Percentiles rank a stretch among this genome's conserved stretches.
Conservation (phyloP, 108 stramenopile species). For the Cyclotella choctawhatcheeana region DNA sequence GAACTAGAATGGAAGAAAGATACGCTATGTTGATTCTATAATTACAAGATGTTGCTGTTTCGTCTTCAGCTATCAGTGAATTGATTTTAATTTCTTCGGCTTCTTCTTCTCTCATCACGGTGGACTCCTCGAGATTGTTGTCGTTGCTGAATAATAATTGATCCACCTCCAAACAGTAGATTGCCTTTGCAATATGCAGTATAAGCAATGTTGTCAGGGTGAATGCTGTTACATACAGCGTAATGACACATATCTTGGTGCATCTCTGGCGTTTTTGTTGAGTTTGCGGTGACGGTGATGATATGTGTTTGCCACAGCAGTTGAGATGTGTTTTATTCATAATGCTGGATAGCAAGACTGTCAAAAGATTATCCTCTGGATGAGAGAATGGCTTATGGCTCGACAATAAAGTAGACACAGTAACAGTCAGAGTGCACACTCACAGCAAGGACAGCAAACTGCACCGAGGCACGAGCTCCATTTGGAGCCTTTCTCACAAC, state of each 20-base stretch:
- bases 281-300: background rate
- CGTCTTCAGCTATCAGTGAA: background rate
- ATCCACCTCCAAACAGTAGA: conserved; percentile 6
- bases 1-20: background rate
- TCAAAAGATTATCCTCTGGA: background rate
- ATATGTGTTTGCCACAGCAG: conserved; percentile 28
- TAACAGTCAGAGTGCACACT: no score
- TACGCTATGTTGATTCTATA: conserved; percentile 12
- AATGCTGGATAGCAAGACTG: conserved; percentile 21
- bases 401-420: background rate
- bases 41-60: conserved; percentile 10
- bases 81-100: background rate
- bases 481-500: conserved; percentile 10
- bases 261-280: conserved; percentile 5
- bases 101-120: conserved; percentile 3
- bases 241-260: conserved; percentile 3
- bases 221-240: conserved; percentile 4
- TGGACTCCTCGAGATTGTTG: background rate
- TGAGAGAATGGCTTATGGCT: background rate
- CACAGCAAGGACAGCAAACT: conserved; percentile 27
- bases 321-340: conserved; percentile 34
- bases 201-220: conserved; percentile 3
- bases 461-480: conserved; percentile 19
- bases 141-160: background rate
- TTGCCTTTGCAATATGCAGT: conserved; percentile 1